Evolutionary conservation across 2,329 filamentous ascomycete species (phyloP).

Genomic region (Phyllosticta capitalensis): DNA sequence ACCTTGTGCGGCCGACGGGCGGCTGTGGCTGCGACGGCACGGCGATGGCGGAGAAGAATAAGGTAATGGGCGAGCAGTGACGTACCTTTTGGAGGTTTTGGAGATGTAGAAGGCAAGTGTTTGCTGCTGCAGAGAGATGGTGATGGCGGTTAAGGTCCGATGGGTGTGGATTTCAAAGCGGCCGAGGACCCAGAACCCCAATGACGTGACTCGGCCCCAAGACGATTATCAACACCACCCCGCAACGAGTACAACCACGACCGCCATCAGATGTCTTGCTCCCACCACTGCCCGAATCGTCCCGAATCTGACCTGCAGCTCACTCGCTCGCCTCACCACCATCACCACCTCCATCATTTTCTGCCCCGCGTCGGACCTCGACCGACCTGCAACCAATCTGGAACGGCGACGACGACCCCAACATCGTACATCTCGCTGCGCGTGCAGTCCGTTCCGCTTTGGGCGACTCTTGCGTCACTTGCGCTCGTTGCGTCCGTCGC

Average conservation of each 20-base stretch:
- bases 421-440: not conserved
- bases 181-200: slow-evolving; percentile 1
- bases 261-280: too few relatives aligned
- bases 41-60: not conserved
- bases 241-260: not conserved
- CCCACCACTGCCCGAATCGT: too few relatives aligned
- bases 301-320: too few relatives aligned
- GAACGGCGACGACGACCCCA: not conserved
- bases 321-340: too few relatives aligned
- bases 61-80: not conserved
- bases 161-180: slow-evolving; percentile 10
- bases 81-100: not conserved
- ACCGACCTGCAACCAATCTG: not conserved
- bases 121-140: not conserved
- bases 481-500: not conserved
- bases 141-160: not conserved
- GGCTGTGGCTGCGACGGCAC: not conserved
- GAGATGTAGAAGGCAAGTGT: not conserved
- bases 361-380: too few relatives aligned
- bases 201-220: slow-evolving; percentile 6
- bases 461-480: not conserved
- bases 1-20: too few relatives aligned
- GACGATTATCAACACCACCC: not conserved
- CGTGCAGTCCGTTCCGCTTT: not conserved
- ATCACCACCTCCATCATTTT: too few relatives aligned